A percentile compares a stretch with the other conserved stretches of the same genome.
Evolutionary conservation across 768 basidiomycete species (phyloP).

Genomic region (Neoboletus brunneissimus): DNA sequence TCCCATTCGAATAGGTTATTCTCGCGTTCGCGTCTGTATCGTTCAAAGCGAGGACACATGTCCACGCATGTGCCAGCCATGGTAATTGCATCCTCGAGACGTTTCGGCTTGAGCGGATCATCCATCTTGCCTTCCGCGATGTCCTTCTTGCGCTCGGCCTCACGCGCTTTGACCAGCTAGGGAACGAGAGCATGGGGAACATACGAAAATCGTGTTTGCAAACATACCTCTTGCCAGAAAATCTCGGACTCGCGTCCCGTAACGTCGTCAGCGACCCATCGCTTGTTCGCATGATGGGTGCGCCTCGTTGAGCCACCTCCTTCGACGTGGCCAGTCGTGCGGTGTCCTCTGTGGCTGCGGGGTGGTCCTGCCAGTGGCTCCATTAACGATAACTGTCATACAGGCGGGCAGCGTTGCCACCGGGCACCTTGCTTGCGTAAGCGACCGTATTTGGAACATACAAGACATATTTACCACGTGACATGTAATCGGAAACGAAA

Average conservation of each 20-base stretch:
- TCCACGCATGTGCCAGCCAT: conserved; percentile 89
- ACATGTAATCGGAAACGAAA: too few species aligned
- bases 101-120: conserved; percentile 74
- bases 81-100: conserved; percentile 87
- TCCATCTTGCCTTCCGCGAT: conserved; percentile 87
- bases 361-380: conserved; percentile 26
- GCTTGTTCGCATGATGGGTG: conserved; percentile 51
- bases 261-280: conserved; percentile 47
- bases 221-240: conserved; percentile 69
- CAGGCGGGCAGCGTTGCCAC: too few species aligned
- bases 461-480: too few species aligned
- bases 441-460: too few species aligned
- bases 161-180: conserved; percentile 72
- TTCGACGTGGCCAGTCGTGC: conserved; percentile 23
- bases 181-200: conserved; percentile 21
- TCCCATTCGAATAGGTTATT: conserved; percentile 87
- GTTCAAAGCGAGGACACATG: conserved; percentile 95
- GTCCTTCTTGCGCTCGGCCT: conserved; percentile 65
- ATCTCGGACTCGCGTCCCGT: conserved; percentile 46
- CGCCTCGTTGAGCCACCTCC: conserved; percentile 23
- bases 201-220: conserved; percentile 4
- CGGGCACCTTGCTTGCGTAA: too few species aligned
- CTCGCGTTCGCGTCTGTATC: conserved; percentile 85
- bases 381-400: too few species aligned
- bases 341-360: conserved; percentile 19